Conservation (phyloP, 768 basidiomycete genomes). For the Tremella yokohamensis region DNA sequence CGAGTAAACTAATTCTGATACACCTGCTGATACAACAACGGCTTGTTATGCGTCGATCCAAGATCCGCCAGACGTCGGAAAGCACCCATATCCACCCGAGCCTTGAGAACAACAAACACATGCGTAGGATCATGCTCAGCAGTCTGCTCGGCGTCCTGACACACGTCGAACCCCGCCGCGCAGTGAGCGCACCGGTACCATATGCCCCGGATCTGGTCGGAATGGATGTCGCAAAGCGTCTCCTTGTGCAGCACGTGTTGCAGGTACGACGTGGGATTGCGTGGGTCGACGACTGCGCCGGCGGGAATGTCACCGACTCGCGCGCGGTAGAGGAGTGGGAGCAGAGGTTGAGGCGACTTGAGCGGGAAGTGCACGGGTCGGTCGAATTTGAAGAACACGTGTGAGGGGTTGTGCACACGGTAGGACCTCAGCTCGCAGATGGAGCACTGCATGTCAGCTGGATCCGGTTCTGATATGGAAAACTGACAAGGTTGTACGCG, state of each 20-base stretch:
- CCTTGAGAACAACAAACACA: slow-evolving; percentile 83
- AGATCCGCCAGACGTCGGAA: slow-evolving; percentile 64
- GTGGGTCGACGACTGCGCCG: slow-evolving; percentile 16
- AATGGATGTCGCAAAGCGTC: slow-evolving; percentile 83
- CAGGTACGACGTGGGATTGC: slow-evolving; percentile 39
- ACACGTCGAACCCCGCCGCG: slow-evolving; percentile 66
- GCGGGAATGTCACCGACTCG: slow-evolving; percentile 25
- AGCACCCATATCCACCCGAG: slow-evolving; percentile 70
- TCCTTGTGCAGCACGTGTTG: slow-evolving; percentile 43
- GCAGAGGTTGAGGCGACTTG: slow-evolving; percentile 59
- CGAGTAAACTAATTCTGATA: slow-evolving; percentile 49
- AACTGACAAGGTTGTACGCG: slow-evolving; percentile 69
- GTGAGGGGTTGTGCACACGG: slow-evolving; percentile 72
- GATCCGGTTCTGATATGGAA: not conserved
- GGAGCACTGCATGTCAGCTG: slow-evolving; percentile 60
- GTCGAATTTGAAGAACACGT: slow-evolving; percentile 82
- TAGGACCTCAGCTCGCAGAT: slow-evolving; percentile 77
- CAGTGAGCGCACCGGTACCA: slow-evolving; percentile 93
- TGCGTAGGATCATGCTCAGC: slow-evolving; percentile 81
- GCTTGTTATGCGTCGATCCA: slow-evolving; percentile 57
- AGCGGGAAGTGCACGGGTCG: slow-evolving; percentile 68
- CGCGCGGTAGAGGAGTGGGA: slow-evolving; percentile 58
- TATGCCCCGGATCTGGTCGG: slow-evolving; percentile 72
- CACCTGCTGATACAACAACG: slow-evolving; percentile 63
- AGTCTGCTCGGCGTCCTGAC: slow-evolving; percentile 71